phyloP scores from a whole-genome alignment of 2,329 filamentous ascomycete species.

The Cercospora janseana region DNA sequence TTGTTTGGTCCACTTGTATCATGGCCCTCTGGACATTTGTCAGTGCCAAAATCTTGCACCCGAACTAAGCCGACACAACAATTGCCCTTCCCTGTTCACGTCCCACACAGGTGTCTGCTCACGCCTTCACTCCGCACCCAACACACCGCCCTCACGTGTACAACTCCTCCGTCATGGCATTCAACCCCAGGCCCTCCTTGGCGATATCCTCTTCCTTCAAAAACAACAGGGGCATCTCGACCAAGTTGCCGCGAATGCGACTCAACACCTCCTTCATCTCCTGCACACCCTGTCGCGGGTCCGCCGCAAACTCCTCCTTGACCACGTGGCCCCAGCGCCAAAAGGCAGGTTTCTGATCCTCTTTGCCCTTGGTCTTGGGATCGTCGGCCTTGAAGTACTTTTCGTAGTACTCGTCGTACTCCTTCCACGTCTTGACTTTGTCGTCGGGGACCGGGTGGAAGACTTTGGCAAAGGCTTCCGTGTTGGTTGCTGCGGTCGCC shows the following conservation, averaged over 20 bases:
- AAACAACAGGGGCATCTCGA: conserved; percentile 91
- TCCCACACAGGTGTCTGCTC: too few relatives aligned
- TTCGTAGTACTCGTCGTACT: conserved; percentile 71
- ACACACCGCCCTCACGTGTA: conserved; percentile 41
- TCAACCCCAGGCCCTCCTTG: conserved; percentile 67
- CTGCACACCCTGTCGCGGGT: conserved; percentile 43
- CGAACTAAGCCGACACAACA: too few relatives aligned
- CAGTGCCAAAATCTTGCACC: too few relatives aligned
- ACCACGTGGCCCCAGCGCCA: conserved; percentile 88
- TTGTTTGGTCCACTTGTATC: too few relatives aligned
- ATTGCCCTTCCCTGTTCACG: too few relatives aligned
- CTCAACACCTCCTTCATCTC: conserved; percentile 68
- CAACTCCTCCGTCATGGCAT: conserved; percentile 49
- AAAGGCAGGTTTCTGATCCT: conserved; percentile 49
- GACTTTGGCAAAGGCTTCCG: conserved; percentile 72
- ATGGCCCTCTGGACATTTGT: too few relatives aligned
- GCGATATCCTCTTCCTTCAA: conserved; percentile 83
- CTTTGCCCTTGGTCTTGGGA: conserved; percentile 46
- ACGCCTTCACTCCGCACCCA: too few relatives aligned
- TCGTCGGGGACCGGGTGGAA: conserved; percentile 79
- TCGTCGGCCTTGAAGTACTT: conserved; percentile 56
- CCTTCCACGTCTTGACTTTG: conserved; percentile 65
- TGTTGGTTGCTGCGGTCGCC: conserved; percentile 70
- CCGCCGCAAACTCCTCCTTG: conserved; percentile 47
- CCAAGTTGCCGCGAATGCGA: conserved; percentile 57